Evolutionary conservation across 1,284 basidiomycete species (phyloP), one percentile per base, ranked within the genome.

Genomic region (Quambalaria eucalypti): DNA sequence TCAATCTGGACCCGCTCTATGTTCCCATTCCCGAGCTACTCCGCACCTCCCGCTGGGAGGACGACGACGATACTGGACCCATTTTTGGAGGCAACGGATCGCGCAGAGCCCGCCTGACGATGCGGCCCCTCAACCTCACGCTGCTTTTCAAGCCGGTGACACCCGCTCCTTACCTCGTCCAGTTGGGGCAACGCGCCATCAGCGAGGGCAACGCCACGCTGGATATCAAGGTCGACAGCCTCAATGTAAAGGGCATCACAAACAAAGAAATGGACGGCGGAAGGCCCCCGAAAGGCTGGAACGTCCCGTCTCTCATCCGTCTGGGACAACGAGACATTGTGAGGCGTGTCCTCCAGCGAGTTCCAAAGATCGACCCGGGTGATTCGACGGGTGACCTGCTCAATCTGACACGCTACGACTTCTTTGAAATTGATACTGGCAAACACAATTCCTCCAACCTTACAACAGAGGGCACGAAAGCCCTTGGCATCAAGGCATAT

Each of bases 1-100:
- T 69, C 61, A 60, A 69, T 44, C 60, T 69, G 4, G 65, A 71
- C 40, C 65, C 69, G 12, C 57, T 71, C n/a, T 54, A 63, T 25
- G 39, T 71, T 16, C 69, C 67, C n/a, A 28, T 71, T 5, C 67
- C 69, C n/a, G 47, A 38, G 1, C 47, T 71, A 23, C 61, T 60
- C 25, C 55, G 57, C 48, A 60, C 56, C 48, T 50, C 59, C 10
- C 30, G 51, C 16, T 48, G 42, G 3, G 51, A 52, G 26, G 26
- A 42, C 19, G 30, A 39, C 7, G 23, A 28, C 10, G 42, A 54
- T 19, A n/a, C n/a, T n/a, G 55, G 55, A 12, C 61, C 64, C 5
- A 62, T 62, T 40, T 53, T 64, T 7, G 60, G 62, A 40, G 61
- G 64, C 39, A 54, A 65, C 51, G 59, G 57, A 54, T 66, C 66